Conservation (phyloP, 2,329 filamentous ascomycete species). For the Arthrobotrys musiformis region DNA sequence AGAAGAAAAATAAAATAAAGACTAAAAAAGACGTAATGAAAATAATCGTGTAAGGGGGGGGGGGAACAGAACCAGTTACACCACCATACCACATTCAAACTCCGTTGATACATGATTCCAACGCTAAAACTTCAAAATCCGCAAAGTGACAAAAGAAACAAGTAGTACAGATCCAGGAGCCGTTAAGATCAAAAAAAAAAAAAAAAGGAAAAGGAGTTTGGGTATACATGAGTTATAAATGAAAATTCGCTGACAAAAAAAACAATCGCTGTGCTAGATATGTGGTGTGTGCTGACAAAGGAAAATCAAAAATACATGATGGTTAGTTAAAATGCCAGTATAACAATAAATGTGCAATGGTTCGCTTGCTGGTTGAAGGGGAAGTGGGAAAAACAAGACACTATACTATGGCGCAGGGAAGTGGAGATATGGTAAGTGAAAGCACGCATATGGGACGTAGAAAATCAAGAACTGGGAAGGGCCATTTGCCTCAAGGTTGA, state of each 20-base stretch:
- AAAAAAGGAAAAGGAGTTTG: not conserved
- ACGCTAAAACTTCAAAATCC: conserved; percentile 31
- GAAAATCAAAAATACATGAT: conserved; percentile 16
- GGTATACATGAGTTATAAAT: conserved; percentile 15
- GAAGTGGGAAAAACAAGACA: not conserved
- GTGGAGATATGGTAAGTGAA: not conserved
- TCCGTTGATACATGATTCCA: conserved; percentile 36
- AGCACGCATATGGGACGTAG: not conserved
- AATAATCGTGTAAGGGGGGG: not conserved
- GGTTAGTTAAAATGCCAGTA: not conserved
- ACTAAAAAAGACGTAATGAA: not conserved
- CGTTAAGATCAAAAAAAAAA: not conserved
- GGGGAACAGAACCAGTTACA: conserved; percentile 1
- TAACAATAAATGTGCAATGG: not conserved
- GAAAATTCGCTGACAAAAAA: not conserved
- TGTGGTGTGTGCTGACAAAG: conserved; percentile 6
- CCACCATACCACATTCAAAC: conserved; percentile 32
- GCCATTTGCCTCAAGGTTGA: conserved; percentile 5
- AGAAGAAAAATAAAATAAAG: not conserved
- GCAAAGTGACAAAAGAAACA: not conserved
- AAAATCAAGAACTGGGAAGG: not conserved
- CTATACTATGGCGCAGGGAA: conserved; percentile 6
- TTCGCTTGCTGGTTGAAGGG: not conserved
- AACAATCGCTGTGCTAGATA: conserved; percentile 1
- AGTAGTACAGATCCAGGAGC: conserved; percentile 11